phyloP scores from a whole-genome alignment of 371 early-diverging fungal species.

The Mucor mucedo region DNA sequence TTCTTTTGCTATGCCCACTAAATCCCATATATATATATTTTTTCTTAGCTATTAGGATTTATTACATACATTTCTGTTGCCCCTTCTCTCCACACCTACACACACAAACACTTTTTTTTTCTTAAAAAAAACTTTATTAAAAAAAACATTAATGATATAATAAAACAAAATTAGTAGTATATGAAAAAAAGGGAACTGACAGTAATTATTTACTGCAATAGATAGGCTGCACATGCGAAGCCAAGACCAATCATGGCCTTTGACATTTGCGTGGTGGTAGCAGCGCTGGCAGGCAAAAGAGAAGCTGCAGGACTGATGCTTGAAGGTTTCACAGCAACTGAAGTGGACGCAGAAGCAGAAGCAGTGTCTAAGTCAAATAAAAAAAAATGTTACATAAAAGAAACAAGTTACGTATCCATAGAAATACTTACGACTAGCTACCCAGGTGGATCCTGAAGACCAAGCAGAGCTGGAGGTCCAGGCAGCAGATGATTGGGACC shows the following conservation, averaged over 20 bases:
- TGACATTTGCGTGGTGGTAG: conserved; percentile 4
- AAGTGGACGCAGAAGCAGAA: neutral
- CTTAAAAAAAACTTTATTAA: too few relatives aligned
- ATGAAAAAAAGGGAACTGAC: neutral
- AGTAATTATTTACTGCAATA: conserved; percentile 4
- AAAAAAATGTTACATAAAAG: neutral
- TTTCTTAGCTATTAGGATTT: neutral
- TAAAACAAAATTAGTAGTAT: neutral
- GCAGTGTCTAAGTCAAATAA: conserved; percentile 3
- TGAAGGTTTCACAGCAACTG: neutral
- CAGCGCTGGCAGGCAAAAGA: conserved; percentile 1
- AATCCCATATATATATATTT: neutral
- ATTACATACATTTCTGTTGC: neutral
- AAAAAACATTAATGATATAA: neutral
- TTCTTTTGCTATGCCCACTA: neutral
- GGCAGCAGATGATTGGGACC: conserved; percentile 4
- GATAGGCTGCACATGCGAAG: conserved; percentile 8
- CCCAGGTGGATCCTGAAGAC: conserved; percentile 4
- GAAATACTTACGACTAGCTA: conserved; percentile 4
- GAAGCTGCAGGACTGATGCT: conserved; percentile 5
- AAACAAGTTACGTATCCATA: too few relatives aligned
- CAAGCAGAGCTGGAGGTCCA: conserved; percentile 3
- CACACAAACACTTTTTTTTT: too few relatives aligned
- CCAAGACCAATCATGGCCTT: conserved; percentile 8
- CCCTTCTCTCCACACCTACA: too few relatives aligned